Base-by-base conservation (phyloP, 164 flowering plant genomes). In the Piper betle region DNA sequence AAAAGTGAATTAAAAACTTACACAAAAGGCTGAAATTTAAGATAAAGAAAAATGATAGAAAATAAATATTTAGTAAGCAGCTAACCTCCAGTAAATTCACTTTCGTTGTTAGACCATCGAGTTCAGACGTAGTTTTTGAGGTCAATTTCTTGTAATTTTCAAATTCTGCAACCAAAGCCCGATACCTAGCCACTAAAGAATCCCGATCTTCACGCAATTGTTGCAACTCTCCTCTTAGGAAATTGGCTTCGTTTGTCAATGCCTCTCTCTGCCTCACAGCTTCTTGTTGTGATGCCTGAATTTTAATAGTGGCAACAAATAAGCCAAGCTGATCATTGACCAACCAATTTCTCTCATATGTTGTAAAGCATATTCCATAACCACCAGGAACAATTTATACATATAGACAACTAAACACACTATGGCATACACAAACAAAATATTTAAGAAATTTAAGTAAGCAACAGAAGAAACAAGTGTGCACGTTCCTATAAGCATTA, bases 141-240 rank as follows among this genome's bases (percentile, higher is more conserved):
- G 83, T 76, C 57, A 39, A 69, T 55, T 85, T 88, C 64, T 74
- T 69, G 61, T 71, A 80, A 61, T 75, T 80, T 38, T 10, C 70
- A 5, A 82, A 52, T 10, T 85, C 88, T 55, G 68, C 71, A 9
- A 71, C 69, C 41, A 85, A 65, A 37, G 56, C 64, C 39, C 78
- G 74, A 53, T 81, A 72, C 58, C 78, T 75, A 39, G 63, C 19
- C 15, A 60, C 63, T 55, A 73, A 79, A 11, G 78, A 75, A 62
- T 83, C 91, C 50, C 91, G 80, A 25, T 85, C 95, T 16, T 81
- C 88, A 62, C 84, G 79, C 0, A 81, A 80, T 67, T 79, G 81
- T 37, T 79, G 81, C 39, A 87, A 53, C 39, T 87, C 88, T 6
- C 64, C 78, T 50, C 80, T 59, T 11, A 85, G 72, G 38, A 70